Base-by-base conservation (phyloP, 495 filamentous ascomycete genomes). In the Xylaria flabelliformis region DNA sequence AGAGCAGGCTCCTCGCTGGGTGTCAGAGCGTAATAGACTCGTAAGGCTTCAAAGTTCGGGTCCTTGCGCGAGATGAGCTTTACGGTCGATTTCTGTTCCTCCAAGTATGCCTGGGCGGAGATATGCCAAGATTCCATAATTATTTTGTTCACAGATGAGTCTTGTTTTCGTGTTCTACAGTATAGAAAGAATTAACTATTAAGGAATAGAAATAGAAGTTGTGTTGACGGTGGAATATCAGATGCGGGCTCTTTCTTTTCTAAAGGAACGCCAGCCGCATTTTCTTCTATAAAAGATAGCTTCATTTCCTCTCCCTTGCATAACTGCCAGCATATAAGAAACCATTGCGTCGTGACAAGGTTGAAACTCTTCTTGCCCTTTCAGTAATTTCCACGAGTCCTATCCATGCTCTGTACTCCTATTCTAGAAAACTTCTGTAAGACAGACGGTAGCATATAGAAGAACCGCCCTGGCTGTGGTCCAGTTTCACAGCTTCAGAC, bases 41-140 rank as follows among this genome's bases (percentile, higher is more conserved):
- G 51, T 5, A 41, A n/a, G 6, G 21, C 51, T 34, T 69, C 53
- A 24, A 58, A 69, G 9, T 58, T 17, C n/a, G 66, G 61, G 61
- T 64, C 39, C 12, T 44, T 39, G 61, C n/a, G 61, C 21, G 61
- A 44, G 39, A 26, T 15, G 36, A 64, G 39, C 61, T 44, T 64
- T 13, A 39, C 7, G n/a, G 61, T 64, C 21, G 61, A 64, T 42
- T 44, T 44, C 21, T 63, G 34, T 4, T 63, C 39, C 2, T 29
- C 39, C 5, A 64, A 29, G 21, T 64, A 64, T 32, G 10, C 10
- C 21, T 44, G 61, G 39, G 44, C 5, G 26, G 61, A 44, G 44
- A 10, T 32, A 6, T 21, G 1, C 12, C 26, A 15, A 0, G 61
- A 26, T 5, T 39, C 39, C 61, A 64, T 64, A 1, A 41, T 2